Base-by-base conservation (phyloP, 2,329 filamentous ascomycete species). In the Apiospora sp. region DNA sequence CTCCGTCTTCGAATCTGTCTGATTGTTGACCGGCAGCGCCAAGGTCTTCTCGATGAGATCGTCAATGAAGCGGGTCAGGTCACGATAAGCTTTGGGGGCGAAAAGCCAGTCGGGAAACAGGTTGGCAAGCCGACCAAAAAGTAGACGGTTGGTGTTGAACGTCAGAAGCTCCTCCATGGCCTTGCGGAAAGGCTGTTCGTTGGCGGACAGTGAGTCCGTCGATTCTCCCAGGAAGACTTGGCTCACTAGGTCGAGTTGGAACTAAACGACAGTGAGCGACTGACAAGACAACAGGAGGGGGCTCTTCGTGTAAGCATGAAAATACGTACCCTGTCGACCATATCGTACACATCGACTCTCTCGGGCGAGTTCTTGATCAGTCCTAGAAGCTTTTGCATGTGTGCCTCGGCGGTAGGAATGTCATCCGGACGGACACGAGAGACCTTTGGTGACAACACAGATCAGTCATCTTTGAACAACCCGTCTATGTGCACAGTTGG, bases 111-210 rank as follows among this genome's bases (percentile, higher is more conserved):
- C 68, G 0, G 68, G 68, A 24, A 46, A 48, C 43, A 69, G 27
- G 22, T 41, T 69, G 3, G 68, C 68, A 10, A 69, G 68, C 16
- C 46, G 44, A n/a, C 68, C 68, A 4, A 69, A 69, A 30, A 49
- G 68, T 24, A 69, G 46, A 37, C 68, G 68, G 43, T 49, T 51
- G 44, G 68, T 69, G 68, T 69, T 69, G 22, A 69, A 48, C 2
- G 24, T 30, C 24, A 69, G 68, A 22, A 69, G 68, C 46, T 48
- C 46, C 30, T 69, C 68, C 68, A 69, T 69, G 68, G 68, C 68
- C 12, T 69, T 49, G 68, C 68, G 68, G 44, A 69, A 69, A 10
- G 68, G 68, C 68, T 51, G 68, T 48, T 69, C 68, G 27, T 69
- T 49, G 14, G 68, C 68, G 3, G 43, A 48, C 3, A 69, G 68